phyloP scores from a whole-genome alignment of 2,329 filamentous ascomycete species.

The Dichotomopilus funicola region DNA sequence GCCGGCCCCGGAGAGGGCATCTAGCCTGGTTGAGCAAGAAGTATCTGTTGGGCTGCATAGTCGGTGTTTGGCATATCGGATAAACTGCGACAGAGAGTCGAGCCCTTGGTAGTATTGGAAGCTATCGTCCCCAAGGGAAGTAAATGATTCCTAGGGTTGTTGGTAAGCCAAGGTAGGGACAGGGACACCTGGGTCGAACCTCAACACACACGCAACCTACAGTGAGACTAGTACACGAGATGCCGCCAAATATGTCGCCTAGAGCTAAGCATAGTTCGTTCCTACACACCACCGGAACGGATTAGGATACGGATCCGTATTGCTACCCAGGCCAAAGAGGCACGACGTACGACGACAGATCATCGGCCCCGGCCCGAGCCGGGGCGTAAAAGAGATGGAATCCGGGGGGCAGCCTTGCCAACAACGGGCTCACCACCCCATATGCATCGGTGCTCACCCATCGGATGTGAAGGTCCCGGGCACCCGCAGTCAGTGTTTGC shows the following conservation, averaged over 20 bases:
- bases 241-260: constrained; percentile 27
- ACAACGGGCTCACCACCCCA: constrained; percentile 60
- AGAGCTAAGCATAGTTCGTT: constrained; percentile 29
- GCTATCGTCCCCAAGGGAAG: constrained; percentile 45
- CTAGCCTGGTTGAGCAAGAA: constrained; percentile 44
- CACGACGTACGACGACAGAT: constrained; percentile 23
- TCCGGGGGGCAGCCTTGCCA: constrained; percentile 69
- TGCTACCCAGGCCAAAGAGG: background rate
- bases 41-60: constrained; percentile 44
- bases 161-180: background rate
- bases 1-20: constrained; percentile 44
- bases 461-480: constrained; percentile 68
- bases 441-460: constrained; percentile 61
- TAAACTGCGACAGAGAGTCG: constrained; percentile 48
- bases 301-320: background rate
- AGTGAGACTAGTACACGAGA: constrained; percentile 31
- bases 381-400: constrained; percentile 76
- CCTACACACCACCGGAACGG: constrained; percentile 12
- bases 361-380: constrained; percentile 25
- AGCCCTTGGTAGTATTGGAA: constrained; percentile 68
- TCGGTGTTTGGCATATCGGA: constrained; percentile 44
- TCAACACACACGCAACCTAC: constrained; percentile 23
- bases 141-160: constrained; percentile 50
- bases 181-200: no score
- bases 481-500: constrained; percentile 52